phyloP scores from a whole-genome alignment of 176 grass and related monocot genomes.

The Rhynchospora tenuis region DNA sequence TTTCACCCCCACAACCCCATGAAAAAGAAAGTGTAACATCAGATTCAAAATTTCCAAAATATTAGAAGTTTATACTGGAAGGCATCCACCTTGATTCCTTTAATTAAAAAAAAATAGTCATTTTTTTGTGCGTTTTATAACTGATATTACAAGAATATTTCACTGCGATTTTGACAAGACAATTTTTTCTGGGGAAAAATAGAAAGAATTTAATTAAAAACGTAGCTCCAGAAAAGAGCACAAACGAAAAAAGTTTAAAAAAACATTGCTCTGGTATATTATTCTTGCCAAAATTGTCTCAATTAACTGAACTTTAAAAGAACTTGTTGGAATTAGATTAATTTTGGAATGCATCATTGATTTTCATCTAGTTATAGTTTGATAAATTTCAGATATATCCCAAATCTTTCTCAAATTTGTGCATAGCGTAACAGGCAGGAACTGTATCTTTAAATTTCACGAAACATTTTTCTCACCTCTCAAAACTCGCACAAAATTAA shows the following conservation, averaged over 20 bases:
- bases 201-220: background rate
- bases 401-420: background rate
- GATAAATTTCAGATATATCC: background rate
- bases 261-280: background rate
- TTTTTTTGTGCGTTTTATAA: background rate
- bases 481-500: background rate
- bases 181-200: background rate
- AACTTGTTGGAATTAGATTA: background rate
- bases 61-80: background rate
- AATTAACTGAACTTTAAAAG: background rate
- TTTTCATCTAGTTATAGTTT: background rate
- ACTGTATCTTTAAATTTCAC: background rate
- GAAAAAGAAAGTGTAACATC: background rate
- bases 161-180: too few relatives aligned
- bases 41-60: background rate
- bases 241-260: background rate
- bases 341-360: background rate
- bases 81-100: background rate
- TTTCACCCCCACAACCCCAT: background rate
- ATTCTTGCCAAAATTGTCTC: background rate
- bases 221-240: background rate
- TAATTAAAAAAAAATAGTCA: background rate
- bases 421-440: background rate
- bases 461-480: background rate
- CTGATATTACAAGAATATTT: background rate